These are phyloP conservation scores for Acorus calamus DNA, from an alignment of 106 monocot genomes.

Conservation along the genomic window DNA sequence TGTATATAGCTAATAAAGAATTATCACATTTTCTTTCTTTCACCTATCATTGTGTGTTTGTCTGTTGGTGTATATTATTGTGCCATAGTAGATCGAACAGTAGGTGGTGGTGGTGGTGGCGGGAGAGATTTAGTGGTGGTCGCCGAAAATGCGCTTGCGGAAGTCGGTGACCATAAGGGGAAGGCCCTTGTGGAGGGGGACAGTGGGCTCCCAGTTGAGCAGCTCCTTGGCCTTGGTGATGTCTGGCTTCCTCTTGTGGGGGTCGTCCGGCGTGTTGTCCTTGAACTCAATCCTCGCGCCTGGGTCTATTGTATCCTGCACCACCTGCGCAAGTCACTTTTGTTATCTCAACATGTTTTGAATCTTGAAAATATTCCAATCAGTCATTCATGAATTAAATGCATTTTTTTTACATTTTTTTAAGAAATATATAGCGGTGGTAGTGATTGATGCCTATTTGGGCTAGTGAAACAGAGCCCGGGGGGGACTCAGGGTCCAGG, in stretches of 20 bases:
- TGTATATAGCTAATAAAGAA: too few species aligned
- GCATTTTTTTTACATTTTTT: too few species aligned
- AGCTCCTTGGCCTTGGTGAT: slow-evolving; percentile 65
- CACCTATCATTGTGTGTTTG: too few species aligned
- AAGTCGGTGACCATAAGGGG: slow-evolving; percentile 84
- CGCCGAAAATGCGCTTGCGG: slow-evolving; percentile 61
- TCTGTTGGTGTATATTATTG: too few species aligned
- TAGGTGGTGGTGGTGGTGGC: background rate
- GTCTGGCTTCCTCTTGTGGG: slow-evolving; percentile 84
- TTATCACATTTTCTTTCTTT: too few species aligned
- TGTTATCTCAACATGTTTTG: background rate
- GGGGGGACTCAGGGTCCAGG: too few species aligned
- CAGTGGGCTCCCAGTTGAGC: slow-evolving; percentile 73
- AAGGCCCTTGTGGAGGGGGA: slow-evolving; percentile 54
- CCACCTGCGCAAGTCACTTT: slow-evolving; percentile 26
- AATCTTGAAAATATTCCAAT: too few species aligned
- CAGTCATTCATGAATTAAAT: too few species aligned
- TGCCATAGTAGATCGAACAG: too few species aligned
- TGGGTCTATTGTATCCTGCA: slow-evolving; percentile 74
- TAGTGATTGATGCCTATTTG: too few species aligned
- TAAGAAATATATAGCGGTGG: too few species aligned
- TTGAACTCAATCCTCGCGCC: slow-evolving; percentile 64
- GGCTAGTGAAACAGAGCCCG: too few species aligned
- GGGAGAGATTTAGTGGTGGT: slow-evolving; percentile 9
- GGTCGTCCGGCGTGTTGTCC: slow-evolving; percentile 73